Evolutionary conservation across 2,329 filamentous ascomycete species (phyloP), one percentile per base, ranked within the genome.

Genomic region (Neurospora crassa): DNA sequence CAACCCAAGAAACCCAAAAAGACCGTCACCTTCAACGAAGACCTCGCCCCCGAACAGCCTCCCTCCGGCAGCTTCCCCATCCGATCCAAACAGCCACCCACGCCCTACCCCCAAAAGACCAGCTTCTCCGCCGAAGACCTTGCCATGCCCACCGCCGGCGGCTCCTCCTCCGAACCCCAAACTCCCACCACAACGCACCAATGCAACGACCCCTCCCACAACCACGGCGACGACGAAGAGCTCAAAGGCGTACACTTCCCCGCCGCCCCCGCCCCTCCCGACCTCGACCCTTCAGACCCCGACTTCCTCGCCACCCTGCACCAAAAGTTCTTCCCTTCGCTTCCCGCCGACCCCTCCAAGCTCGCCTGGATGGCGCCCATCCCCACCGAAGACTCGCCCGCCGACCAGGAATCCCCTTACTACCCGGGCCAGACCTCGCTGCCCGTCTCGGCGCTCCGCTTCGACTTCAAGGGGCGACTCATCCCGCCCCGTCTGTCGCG

Each of bases 261-360:
- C 11, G 80, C 80, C 16, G n/a, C 82, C 80, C 1, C 84, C 80
- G 11, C 78, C 59, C 80, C 86, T 6, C 91, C 92, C 12, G 90
- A 93, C 72, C 90, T 98, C 74, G 93, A 98, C 79, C 94, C 94
- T 0, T 84, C 88, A 45, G 92, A 94, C 72, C 91, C 92, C 0
- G 86, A 93, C 78, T 98, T 98, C 82, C 89, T 98, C 71, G 82
- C 88, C 67, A 91, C 92, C 71, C 88, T 99, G 6, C 94, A 97
- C 84, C 83, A 89, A 29, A 97, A 97, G 80, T 99, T 97, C 86
- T 99, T 97, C 81, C 94, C 96, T 14, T 88, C 90, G 73, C 90
- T 97, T 1, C 89, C 94, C 1, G 89, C 94, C 70, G 93, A 97
- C 80, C 94, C 94, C 0, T 90, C 90, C 72, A 91, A 92, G 70